phyloP scores from a whole-genome alignment of 2,329 filamentous ascomycete species.

The Colletotrichum gloeosporioides region DNA sequence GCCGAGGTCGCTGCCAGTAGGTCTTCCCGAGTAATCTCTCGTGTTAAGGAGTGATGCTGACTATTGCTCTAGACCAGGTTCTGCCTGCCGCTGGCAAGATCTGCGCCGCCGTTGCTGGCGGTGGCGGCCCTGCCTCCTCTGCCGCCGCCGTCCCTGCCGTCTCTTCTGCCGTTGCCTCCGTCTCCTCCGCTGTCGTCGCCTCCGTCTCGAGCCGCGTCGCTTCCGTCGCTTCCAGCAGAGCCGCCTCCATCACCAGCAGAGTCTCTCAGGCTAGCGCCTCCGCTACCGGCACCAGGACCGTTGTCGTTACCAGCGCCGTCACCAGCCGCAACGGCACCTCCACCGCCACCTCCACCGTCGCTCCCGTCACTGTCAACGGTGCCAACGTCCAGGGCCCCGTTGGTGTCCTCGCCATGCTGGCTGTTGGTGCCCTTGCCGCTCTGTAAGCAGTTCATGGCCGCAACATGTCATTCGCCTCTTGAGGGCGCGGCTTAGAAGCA shows the following conservation, averaged over 20 bases:
- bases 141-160: neutral
- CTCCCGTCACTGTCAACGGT: constrained; percentile 8
- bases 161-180: neutral
- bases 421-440: constrained; percentile 7
- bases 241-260: neutral
- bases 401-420: neutral
- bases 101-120: neutral
- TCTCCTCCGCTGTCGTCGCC: neutral
- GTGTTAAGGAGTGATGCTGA: neutral
- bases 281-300: neutral
- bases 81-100: constrained; percentile 3
- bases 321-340: neutral
- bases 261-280: neutral
- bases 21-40: neutral
- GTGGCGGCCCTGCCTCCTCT: neutral
- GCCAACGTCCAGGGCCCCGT: neutral
- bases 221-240: neutral
- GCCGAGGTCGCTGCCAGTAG: constrained; percentile 1
- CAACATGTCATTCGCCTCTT: neutral
- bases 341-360: neutral
- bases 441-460: neutral
- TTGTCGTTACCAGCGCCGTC: neutral
- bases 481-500: neutral
- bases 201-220: neutral
- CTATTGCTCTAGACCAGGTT: neutral